Evolutionary conservation across 352 stramenopile genomes (phyloP).

Genomic region (Phytophthora cryptogea): DNA sequence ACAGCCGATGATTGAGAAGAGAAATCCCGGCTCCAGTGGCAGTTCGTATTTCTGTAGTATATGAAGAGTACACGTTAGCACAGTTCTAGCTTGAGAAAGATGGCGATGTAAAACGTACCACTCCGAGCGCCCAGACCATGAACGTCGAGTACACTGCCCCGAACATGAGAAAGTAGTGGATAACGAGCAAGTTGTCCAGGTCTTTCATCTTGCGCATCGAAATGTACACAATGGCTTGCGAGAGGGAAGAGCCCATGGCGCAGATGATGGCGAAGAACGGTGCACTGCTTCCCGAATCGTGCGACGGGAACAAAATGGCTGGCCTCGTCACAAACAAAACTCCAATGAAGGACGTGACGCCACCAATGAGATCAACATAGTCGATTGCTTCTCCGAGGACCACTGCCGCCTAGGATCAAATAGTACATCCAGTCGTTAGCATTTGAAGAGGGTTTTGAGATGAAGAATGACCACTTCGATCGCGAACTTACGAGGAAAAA

Average conservation of each 20-base stretch:
- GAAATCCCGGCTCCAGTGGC: conserved; percentile 21
- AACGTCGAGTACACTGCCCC: conserved; percentile 36
- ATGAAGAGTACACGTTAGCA: neutral
- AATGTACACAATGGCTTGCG: conserved; percentile 51
- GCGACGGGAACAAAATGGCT: conserved; percentile 48
- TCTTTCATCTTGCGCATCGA: conserved; percentile 53
- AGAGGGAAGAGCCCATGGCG: conserved; percentile 36
- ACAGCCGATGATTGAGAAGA: conserved; percentile 48
- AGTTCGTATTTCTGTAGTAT: conserved; percentile 17
- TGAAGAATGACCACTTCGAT: neutral
- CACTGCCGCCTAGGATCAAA: conserved; percentile 36
- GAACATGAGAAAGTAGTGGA: conserved; percentile 56
- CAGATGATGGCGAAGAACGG: conserved; percentile 38
- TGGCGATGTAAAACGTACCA: conserved; percentile 23
- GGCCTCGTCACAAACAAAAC: conserved; percentile 59
- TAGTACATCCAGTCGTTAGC: neutral
- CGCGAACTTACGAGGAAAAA: conserved; percentile 51
- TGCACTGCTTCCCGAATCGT: neutral
- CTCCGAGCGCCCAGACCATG: conserved; percentile 26
- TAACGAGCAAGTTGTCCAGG: conserved; percentile 45
- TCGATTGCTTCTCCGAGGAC: conserved; percentile 54
- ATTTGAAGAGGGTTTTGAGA: neutral
- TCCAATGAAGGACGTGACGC: conserved; percentile 50
- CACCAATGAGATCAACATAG: conserved; percentile 40
- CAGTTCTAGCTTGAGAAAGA: neutral